These are phyloP conservation scores for Nitzschia palea DNA, from an alignment of 108 stramenopile genomes.

Conservation along the genomic window DNA sequence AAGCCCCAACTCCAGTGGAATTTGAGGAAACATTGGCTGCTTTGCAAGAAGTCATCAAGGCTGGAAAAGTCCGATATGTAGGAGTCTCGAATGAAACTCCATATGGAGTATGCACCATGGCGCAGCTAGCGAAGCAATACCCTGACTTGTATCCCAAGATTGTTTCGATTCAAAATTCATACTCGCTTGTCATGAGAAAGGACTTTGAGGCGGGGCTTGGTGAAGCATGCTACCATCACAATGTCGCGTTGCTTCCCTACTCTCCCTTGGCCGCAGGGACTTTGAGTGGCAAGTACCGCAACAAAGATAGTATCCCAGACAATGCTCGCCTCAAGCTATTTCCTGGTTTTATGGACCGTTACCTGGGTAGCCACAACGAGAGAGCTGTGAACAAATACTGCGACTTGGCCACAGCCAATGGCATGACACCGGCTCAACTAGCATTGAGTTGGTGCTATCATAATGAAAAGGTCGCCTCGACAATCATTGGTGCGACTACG, in stretches of 20 bases:
- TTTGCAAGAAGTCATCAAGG: conserved; percentile 70
- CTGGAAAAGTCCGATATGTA: conserved; percentile 83
- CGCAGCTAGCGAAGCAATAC: conserved; percentile 57
- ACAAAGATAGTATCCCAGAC: conserved; percentile 20
- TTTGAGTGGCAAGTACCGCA: conserved; percentile 80
- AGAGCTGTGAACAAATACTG: conserved; percentile 70
- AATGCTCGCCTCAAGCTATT: conserved; percentile 66
- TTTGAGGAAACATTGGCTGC: conserved; percentile 88
- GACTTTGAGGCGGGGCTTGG: conserved; percentile 85
- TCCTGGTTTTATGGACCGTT: conserved; percentile 89
- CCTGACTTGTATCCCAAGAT: conserved; percentile 79
- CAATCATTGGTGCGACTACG: conserved; percentile 92
- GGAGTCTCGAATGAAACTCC: conserved; percentile 94
- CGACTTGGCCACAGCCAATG: conserved; percentile 58
- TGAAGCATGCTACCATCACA: conserved; percentile 86
- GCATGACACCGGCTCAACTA: conserved; percentile 73
- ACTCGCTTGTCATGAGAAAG: conserved; percentile 85
- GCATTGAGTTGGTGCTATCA: conserved; percentile 76
- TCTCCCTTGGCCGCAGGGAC: conserved; percentile 89
- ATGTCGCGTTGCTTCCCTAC: conserved; percentile 89
- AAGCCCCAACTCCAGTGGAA: conserved; percentile 42
- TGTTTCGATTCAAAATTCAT: conserved; percentile 85
- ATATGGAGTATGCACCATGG: conserved; percentile 83
- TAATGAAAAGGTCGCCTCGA: conserved; percentile 77
- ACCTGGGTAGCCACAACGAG: conserved; percentile 59